These are phyloP conservation scores for Beauveria sp. DNA, from an alignment of 2,329 filamentous ascomycete genomes.

Conservation along the genomic window DNA sequence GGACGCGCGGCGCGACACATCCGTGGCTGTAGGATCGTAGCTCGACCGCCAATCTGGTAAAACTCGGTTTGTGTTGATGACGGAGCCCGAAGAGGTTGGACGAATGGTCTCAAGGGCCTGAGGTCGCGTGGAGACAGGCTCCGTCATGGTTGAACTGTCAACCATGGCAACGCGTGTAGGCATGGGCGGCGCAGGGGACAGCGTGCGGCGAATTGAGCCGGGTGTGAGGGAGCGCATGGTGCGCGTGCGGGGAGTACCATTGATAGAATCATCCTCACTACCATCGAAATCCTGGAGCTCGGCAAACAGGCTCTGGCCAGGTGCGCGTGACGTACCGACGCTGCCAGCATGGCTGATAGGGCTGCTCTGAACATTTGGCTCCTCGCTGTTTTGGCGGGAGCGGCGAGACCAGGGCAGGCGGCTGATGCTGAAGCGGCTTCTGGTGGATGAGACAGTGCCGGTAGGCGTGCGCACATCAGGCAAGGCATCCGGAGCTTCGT, in stretches of 20 bases:
- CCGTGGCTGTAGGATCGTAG: constrained; percentile 15
- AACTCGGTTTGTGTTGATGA: constrained; percentile 24
- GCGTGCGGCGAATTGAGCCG: constrained; percentile 35
- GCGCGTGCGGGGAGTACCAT: constrained; percentile 47
- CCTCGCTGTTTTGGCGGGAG: constrained; percentile 54
- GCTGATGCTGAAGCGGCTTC: constrained; percentile 64
- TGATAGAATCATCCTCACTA: constrained; percentile 63
- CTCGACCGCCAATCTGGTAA: constrained; percentile 20
- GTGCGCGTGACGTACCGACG: constrained; percentile 42
- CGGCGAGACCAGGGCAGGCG: constrained; percentile 53
- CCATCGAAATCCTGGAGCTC: constrained; percentile 77
- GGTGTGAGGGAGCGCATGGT: constrained; percentile 41
- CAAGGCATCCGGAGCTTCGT: constrained; percentile 59
- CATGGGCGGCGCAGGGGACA: constrained; percentile 39
- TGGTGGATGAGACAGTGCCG: constrained; percentile 52
- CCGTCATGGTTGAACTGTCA: constrained; percentile 54
- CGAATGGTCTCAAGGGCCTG: constrained; percentile 25
- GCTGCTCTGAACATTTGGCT: constrained; percentile 49
- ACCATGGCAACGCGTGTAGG: constrained; percentile 52
- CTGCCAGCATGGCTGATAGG: constrained; percentile 48
- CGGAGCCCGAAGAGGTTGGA: constrained; percentile 36
- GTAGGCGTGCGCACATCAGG: constrained; percentile 54
- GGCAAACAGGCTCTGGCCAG: constrained; percentile 76
- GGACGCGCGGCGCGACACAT: constrained; percentile 36
- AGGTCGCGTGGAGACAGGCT: constrained; percentile 34